phyloP scores from a whole-genome alignment of 768 basidiomycete genomes.

The Boletales sp. region DNA sequence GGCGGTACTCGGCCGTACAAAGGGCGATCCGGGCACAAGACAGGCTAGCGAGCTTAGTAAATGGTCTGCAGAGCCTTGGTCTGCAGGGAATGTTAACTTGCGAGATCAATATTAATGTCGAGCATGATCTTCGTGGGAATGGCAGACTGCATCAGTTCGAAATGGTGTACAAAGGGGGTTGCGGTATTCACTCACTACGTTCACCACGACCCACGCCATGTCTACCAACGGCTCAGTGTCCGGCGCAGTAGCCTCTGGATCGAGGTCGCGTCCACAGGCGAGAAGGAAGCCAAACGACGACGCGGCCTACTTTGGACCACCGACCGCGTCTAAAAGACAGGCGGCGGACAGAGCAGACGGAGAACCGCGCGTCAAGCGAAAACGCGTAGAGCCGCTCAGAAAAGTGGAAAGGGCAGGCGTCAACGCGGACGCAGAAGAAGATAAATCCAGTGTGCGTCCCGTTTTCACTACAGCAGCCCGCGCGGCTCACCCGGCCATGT shows the following conservation, averaged over 20 bases:
- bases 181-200: background rate
- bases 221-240: constrained; percentile 22
- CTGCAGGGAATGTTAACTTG: background rate
- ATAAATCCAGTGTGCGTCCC: constrained; percentile 28
- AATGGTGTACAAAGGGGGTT: constrained; percentile 2
- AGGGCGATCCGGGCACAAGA: constrained; percentile 6
- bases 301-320: constrained; percentile 64
- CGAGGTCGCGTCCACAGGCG: constrained; percentile 60
- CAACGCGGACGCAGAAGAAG: constrained; percentile 29
- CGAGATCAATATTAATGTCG: background rate
- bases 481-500: constrained; percentile 10
- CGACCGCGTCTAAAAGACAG: constrained; percentile 58
- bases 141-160: background rate
- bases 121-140: constrained; percentile 20
- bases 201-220: constrained; percentile 15
- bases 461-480: no score
- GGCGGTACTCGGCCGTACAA: constrained; percentile 21
- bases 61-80: constrained; percentile 2
- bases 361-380: constrained; percentile 73
- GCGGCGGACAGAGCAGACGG: constrained; percentile 67
- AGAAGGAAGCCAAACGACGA: constrained; percentile 65
- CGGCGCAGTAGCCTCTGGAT: constrained; percentile 36
- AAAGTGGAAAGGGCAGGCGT: constrained; percentile 38
- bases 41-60: background rate
- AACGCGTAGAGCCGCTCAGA: constrained; percentile 51